phyloP scores from a whole-genome alignment of 257 asterid species.

The Gardenia jasminoides region DNA sequence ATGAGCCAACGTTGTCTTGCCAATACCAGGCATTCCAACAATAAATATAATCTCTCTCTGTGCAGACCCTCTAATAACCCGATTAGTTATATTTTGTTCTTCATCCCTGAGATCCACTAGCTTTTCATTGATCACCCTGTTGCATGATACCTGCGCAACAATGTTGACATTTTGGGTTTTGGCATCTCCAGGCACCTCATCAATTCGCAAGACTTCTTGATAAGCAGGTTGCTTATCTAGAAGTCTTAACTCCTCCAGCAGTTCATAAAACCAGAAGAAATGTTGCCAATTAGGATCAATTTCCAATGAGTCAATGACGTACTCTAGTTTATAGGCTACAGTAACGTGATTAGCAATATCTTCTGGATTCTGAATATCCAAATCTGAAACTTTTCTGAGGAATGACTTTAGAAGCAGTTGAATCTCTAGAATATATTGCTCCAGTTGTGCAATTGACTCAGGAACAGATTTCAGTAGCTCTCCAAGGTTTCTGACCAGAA shows the following conservation, averaged over 20 bases:
- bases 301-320: background rate
- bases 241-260: slow-evolving; percentile 4
- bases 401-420: background rate
- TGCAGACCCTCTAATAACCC: background rate
- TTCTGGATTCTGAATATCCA: background rate
- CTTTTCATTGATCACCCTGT: background rate
- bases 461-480: background rate
- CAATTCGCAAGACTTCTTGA: no score
- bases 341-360: background rate
- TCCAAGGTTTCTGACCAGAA: background rate
- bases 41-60: background rate
- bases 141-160: background rate
- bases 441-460: background rate
- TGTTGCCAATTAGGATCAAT: background rate
- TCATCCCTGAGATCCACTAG: background rate
- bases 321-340: background rate
- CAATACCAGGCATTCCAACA: slow-evolving; percentile 15
- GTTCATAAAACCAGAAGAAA: background rate
- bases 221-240: background rate
- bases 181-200: background rate
- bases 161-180: background rate
- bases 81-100: background rate
- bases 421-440: background rate
- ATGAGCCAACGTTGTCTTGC: slow-evolving; percentile 13
- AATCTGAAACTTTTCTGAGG: slow-evolving; percentile 4